phyloP scores from a whole-genome alignment of 2,329 filamentous ascomycete genomes.

The Microcyclospora pomicola region DNA sequence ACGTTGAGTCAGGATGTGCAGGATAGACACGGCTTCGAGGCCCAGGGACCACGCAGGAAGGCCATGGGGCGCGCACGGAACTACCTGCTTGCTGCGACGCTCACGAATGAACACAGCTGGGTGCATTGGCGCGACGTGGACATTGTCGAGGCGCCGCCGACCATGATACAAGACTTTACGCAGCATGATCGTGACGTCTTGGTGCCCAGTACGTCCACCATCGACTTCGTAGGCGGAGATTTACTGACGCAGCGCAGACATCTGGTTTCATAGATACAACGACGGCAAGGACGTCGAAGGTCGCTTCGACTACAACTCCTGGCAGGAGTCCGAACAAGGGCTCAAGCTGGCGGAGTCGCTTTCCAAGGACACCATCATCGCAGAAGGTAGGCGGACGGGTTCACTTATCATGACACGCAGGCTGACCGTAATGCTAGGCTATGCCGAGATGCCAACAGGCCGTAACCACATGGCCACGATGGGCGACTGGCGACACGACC shows the following conservation, averaged over 20 bases:
- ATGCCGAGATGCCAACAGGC: slow-evolving; percentile 83
- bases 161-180: slow-evolving; percentile 89
- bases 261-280: slow-evolving; percentile 91
- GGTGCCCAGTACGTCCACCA: slow-evolving; percentile 65
- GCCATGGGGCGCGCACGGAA: slow-evolving; percentile 83
- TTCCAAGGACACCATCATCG: slow-evolving; percentile 68
- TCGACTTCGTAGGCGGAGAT: not conserved
- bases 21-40: slow-evolving; percentile 71
- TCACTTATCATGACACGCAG: not conserved
- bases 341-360: slow-evolving; percentile 59
- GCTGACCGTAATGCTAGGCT: slow-evolving; percentile 41
- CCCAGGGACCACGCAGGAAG: slow-evolving; percentile 80
- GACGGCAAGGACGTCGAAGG: slow-evolving; percentile 76
- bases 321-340: slow-evolving; percentile 83
- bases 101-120: slow-evolving; percentile 94
- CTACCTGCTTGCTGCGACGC: slow-evolving; percentile 67
- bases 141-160: slow-evolving; percentile 78
- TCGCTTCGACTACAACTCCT: slow-evolving; percentile 98
- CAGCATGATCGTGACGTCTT: slow-evolving; percentile 85
- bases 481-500: slow-evolving; percentile 86
- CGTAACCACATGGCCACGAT: slow-evolving; percentile 79
- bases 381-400: slow-evolving; percentile 69
- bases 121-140: slow-evolving; percentile 98
- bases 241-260: slow-evolving; percentile 45
- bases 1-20: slow-evolving; percentile 64